Base-by-base conservation (phyloP, 768 basidiomycete genomes). In the Podaxis carcinomalis region DNA sequence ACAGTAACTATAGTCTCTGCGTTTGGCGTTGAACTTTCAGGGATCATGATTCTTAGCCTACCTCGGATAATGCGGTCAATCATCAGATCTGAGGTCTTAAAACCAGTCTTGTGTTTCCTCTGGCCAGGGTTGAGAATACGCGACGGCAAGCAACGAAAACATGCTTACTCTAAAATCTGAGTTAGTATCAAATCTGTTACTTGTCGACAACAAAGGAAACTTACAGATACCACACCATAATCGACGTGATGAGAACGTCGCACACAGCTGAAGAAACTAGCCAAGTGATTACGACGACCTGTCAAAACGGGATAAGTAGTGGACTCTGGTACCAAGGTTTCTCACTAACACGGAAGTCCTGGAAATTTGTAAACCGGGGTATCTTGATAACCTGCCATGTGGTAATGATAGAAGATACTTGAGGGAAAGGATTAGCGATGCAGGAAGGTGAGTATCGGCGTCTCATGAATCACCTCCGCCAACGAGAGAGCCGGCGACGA, bases 41-140 rank as follows among this genome's bases (percentile, higher is more conserved):
- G 32, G 27, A 40, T 3, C 2, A 37, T n/a, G 28, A 54, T 35
- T n/a, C n/a, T 32, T 32, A 0, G 62, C 62, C 40, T 19, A 68
- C 69, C 44, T 56, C 69, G 64, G 32, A 70, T 64, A 54, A 68
- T 65, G 21, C 65, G 68, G 42, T 70, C 69, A 10, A 68, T 61
- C 53, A 68, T 64, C 32, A 65, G 36, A 40, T 70, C 68, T 13
- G 65, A 67, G 13, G 57, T 60, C 32, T 60, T 55, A 53, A 70
- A 68, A 16, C 68, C 66, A 11, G 66, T 66, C 51, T 68, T 66
- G 32, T 68, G 65, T 35, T 66, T 58, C 23, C 63, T 61, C 68
- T 68, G 42, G 21, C 23, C 3, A 23, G 19, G n/a, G 19, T 5
- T 57, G 28, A 55, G 53, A 14, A 13, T 25, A n/a, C 9, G 28